Conservation (phyloP, 192 early-diverging fungal species). For the Coemansia sp. region DNA sequence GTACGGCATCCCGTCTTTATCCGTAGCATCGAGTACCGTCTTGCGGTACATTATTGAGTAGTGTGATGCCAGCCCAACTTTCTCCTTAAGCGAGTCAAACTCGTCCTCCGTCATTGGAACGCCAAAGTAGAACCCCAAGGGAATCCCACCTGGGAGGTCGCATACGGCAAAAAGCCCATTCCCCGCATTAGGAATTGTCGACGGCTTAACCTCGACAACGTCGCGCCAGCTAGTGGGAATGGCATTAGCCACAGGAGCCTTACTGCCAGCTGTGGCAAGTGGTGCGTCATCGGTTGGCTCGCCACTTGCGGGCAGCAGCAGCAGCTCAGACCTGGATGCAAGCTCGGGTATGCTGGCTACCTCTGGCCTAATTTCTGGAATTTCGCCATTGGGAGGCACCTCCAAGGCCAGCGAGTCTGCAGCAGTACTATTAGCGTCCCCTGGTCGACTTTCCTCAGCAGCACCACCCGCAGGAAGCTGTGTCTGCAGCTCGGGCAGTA, state of each 20-base stretch:
- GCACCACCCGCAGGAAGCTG: not conserved
- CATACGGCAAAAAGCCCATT: slow-evolving; percentile 72
- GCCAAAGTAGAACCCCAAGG: slow-evolving; percentile 92
- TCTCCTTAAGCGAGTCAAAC: slow-evolving; percentile 85
- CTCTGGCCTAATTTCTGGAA: not conserved
- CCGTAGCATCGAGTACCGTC: slow-evolving; percentile 90
- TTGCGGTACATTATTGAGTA: slow-evolving; percentile 89
- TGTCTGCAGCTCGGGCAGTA: not conserved
- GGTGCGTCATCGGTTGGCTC: not conserved
- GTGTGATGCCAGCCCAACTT: slow-evolving; percentile 71
- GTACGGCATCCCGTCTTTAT: slow-evolving; percentile 74
- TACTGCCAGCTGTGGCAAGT: not conserved
- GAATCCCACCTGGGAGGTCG: slow-evolving; percentile 67
- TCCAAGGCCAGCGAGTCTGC: not conserved
- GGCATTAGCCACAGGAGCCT: not conserved
- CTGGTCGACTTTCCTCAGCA: not conserved
- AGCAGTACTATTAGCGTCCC: not conserved
- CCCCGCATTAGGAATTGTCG: slow-evolving; percentile 68
- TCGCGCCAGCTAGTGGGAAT: slow-evolving; percentile 61
- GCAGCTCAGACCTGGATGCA: not conserved
- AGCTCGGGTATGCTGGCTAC: not conserved
- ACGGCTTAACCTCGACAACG: slow-evolving; percentile 62
- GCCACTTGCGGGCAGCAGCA: not conserved
- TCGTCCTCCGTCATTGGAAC: slow-evolving; percentile 96
- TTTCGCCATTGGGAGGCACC: not conserved